Conservation (phyloP, 192 early-diverging fungal genomes). For the Umbelopsis sp. region DNA sequence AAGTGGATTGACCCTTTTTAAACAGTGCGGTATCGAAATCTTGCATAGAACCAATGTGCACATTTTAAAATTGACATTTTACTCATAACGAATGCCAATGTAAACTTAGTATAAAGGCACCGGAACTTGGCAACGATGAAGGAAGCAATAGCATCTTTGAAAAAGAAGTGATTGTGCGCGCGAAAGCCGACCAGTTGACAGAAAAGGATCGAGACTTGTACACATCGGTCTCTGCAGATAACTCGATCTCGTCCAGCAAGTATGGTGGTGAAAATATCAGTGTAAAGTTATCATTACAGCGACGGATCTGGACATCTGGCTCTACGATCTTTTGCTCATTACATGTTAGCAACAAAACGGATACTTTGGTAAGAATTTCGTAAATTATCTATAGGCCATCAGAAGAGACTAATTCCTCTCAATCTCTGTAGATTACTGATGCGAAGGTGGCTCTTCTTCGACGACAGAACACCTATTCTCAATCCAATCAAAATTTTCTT, state of each 20-base stretch:
- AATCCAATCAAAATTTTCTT: neutral
- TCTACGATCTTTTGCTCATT: slow-evolving; percentile 6
- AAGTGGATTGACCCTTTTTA: too few species aligned
- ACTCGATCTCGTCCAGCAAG: neutral
- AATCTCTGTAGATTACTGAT: neutral
- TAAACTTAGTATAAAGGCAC: neutral
- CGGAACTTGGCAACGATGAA: neutral
- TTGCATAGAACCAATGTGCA: too few species aligned
- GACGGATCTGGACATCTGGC: neutral
- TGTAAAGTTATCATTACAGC: neutral
- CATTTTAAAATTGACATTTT: too few species aligned
- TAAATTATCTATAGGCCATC: neutral
- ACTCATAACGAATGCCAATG: too few species aligned
- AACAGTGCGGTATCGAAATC: too few species aligned
- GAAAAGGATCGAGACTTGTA: neutral
- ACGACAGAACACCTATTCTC: neutral
- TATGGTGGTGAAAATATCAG: neutral
- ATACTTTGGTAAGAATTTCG: neutral
- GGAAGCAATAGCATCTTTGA: neutral
- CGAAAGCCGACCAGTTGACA: neutral
- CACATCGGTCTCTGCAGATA: neutral
- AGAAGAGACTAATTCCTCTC: neutral
- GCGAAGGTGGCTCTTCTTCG: neutral
- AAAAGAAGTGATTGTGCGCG: neutral
- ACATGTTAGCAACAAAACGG: neutral